Conservation (phyloP, 75 land plant species). For the Cupressus sempervirens region DNA sequence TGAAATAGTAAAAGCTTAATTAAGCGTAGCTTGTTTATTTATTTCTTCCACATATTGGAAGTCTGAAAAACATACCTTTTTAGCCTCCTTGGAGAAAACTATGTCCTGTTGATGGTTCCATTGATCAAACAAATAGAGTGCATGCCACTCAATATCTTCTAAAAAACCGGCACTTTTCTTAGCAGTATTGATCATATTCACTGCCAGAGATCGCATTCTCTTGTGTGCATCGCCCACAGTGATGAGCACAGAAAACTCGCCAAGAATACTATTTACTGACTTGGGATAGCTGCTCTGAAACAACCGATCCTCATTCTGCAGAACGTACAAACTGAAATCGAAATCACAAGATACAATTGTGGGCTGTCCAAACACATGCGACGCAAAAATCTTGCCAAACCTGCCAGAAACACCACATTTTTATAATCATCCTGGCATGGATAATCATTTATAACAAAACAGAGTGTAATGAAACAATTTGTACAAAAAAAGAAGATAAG, state of each 20-base stretch:
- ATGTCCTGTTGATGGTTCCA: conserved; percentile 18
- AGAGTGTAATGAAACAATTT: background rate
- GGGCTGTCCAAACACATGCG: conserved; percentile 33
- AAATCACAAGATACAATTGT: conserved; percentile 38
- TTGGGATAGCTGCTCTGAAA: conserved; percentile 40
- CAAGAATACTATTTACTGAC: conserved; percentile 30
- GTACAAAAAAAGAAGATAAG: too few relatives aligned
- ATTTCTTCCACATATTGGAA: too few relatives aligned
- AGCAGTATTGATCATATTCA: conserved; percentile 20
- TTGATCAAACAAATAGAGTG: conserved; percentile 14
- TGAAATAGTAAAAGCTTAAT: background rate
- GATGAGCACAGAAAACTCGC: conserved; percentile 31
- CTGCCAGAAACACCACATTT: conserved; percentile 13
- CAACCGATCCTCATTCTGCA: conserved; percentile 43
- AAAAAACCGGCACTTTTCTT: conserved; percentile 16
- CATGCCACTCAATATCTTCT: conserved; percentile 25
- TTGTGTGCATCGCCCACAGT: conserved; percentile 35
- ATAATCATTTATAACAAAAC: background rate
- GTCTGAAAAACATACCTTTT: conserved; percentile 22
- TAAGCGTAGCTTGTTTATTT: too few relatives aligned
- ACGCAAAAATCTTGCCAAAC: conserved; percentile 40
- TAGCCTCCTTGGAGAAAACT: conserved; percentile 27
- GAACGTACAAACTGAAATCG: conserved; percentile 31
- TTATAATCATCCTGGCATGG: background rate
- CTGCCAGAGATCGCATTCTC: conserved; percentile 20